Percentiles rank a stretch among this genome's conserved stretches.
These are phyloP conservation scores for Cryptosporidium ubiquitum DNA, from an alignment of 169 alveolate species.

Conservation along the genomic window DNA sequence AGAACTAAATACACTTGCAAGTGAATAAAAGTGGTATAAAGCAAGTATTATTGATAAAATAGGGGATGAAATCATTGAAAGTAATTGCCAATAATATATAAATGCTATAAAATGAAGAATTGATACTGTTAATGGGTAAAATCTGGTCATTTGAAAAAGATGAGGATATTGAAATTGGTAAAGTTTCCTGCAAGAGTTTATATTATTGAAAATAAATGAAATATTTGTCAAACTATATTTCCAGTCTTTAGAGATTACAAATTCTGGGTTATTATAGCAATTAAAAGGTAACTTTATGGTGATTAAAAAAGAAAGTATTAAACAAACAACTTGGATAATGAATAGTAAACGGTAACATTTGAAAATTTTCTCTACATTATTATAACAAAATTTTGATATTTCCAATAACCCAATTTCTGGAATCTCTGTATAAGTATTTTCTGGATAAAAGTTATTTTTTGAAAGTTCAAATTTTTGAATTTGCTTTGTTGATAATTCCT, in stretches of 20 bases:
- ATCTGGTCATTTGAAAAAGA: conserved; percentile 42
- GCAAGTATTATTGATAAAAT: conserved; percentile 25
- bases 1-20: conserved; percentile 15
- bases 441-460: not conserved
- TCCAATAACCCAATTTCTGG: conserved; percentile 49
- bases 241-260: not conserved
- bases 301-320: conserved; percentile 20
- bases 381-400: not conserved
- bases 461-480: not conserved
- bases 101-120: conserved; percentile 10
- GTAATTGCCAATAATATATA: conserved; percentile 65
- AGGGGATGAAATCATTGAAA: conserved; percentile 56
- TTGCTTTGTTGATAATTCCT: not conserved
- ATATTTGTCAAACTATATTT: not conserved
- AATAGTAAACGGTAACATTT: conserved; percentile 43
- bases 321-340: conserved; percentile 6
- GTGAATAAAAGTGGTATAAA: conserved; percentile 27
- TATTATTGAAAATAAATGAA: not conserved
- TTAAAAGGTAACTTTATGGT: conserved; percentile 36
- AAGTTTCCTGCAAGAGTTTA: conserved; percentile 29
- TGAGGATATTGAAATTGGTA: conserved; percentile 62
- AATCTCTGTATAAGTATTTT: conserved; percentile 33
- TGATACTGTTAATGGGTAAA: conserved; percentile 46
- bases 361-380: not conserved
- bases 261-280: not conserved